These are phyloP conservation scores for Nasturtium officinale DNA, from an alignment of 345 rosid genomes.

Conservation along the genomic window DNA sequence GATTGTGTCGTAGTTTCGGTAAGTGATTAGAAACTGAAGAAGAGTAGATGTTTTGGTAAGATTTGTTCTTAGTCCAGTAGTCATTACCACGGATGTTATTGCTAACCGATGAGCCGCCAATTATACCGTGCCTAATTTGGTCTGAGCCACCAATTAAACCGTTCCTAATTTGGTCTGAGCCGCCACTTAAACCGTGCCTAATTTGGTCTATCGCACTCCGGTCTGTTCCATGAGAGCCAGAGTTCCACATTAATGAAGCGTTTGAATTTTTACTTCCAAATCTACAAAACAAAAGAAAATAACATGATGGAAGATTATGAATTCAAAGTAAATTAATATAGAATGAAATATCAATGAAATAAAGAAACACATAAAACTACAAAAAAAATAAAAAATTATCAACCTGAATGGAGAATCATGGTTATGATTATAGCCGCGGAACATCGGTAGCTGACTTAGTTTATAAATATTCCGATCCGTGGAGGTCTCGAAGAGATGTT, in stretches of 20 bases:
- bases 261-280: constrained; percentile 46
- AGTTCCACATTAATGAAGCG: constrained; percentile 54
- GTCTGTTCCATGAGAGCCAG: constrained; percentile 47
- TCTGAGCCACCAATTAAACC: too few relatives aligned
- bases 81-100: constrained; percentile 44
- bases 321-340: constrained; percentile 6
- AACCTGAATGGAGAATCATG: constrained; percentile 62
- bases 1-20: constrained; percentile 27
- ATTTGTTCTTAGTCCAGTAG: constrained; percentile 26
- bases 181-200: too few relatives aligned
- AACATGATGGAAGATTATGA: background rate
- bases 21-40: constrained; percentile 30
- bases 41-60: constrained; percentile 38
- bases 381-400: background rate
- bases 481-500: constrained; percentile 62
- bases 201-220: constrained; percentile 46
- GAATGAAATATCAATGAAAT: background rate
- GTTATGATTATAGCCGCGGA: constrained; percentile 52
- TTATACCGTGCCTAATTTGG: constrained; percentile 38
- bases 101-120: constrained; percentile 41
- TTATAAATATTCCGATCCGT: constrained; percentile 66
- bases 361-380: background rate
- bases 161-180: too few relatives aligned
- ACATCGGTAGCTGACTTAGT: constrained; percentile 79
- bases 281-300: constrained; percentile 37